Evolutionary conservation across 1,284 basidiomycete genomes (phyloP), one percentile per base, ranked within the genome.

Genomic region (Rhizoctonia solani): DNA sequence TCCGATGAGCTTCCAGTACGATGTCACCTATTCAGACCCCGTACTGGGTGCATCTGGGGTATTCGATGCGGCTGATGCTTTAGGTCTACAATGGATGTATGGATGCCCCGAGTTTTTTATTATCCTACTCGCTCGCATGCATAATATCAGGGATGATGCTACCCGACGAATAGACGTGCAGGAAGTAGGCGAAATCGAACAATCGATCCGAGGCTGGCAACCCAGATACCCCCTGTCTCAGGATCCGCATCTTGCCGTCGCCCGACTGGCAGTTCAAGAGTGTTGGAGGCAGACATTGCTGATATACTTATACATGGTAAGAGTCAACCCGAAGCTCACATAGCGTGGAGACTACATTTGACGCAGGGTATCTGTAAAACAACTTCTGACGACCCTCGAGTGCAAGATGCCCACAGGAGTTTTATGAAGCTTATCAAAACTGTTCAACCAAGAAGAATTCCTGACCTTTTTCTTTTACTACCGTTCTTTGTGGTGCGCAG

Each of bases 291-390:
- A 59, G 16, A 27, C 56, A 21, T 25, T 59, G n/a, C 32, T 59
- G n/a, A 59, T 59, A 3, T 59, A 59, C 34, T 25, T 59, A 29
- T 59, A 49, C 23, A 59, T 59, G 56, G 56, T 49, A 23, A 46
- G 42, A 25, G 25, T 8, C 1, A n/a, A 14, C 2, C 23, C 21
- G 11, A 3, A 4, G n/a, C 21, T 29, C 23, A 4, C 16, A 23
- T n/a, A 16, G 1, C 30, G 6, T 44, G 34, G 29, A 59, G 49
- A 37, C 11, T 11, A 11, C 32, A 8, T 16, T 21, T 14, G 19
- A 6, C 21, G 3, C 19, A 59, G 56, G 56, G 56, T 23, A 46
- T 59, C n/a, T 34, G 30, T 21, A 21, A 27, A 16, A 32, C 46
- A 6, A 6, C 6, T 25, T 59, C 56, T n/a, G 30, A 34, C 4